phyloP scores from a whole-genome alignment of 139 green algal species.

The Picochlorum sp. region DNA sequence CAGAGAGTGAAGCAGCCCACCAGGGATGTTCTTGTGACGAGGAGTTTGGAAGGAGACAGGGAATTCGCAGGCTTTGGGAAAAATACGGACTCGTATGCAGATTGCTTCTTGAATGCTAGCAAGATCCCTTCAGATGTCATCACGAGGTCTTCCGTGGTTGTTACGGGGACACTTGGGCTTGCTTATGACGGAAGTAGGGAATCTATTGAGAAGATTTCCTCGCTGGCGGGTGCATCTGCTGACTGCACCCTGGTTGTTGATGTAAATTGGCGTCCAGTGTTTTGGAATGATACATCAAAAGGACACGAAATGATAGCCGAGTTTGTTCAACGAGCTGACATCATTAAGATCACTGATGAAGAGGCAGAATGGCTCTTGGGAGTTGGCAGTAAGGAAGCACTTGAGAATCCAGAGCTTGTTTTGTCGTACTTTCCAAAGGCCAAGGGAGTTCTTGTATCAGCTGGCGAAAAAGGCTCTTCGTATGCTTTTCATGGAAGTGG shows the following conservation, averaged over 20 bases:
- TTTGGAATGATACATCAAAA: constrained; percentile 51
- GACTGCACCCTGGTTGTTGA: constrained; percentile 60
- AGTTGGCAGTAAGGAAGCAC: constrained; percentile 38
- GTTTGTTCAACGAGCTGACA: constrained; percentile 47
- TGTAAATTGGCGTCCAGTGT: constrained; percentile 88
- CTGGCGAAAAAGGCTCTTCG: constrained; percentile 56
- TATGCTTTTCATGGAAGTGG: constrained; percentile 56
- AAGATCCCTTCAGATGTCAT: constrained; percentile 55
- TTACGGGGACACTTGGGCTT: constrained; percentile 76
- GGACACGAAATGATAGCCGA: constrained; percentile 23
- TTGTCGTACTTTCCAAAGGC: constrained; percentile 38
- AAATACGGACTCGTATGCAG: constrained; percentile 53
- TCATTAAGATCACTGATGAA: constrained; percentile 80
- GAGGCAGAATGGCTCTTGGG: constrained; percentile 76
- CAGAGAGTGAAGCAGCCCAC: constrained; percentile 55
- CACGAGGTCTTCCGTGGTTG: constrained; percentile 49
- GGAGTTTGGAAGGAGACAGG: constrained; percentile 57
- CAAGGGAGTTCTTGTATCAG: constrained; percentile 68
- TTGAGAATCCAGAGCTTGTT: constrained; percentile 37
- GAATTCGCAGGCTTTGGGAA: constrained; percentile 75
- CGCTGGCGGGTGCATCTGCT: constrained; percentile 10
- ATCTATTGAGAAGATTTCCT: constrained; percentile 50
- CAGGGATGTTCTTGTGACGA: constrained; percentile 72
- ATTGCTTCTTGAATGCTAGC: constrained; percentile 58
- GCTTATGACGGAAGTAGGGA: constrained; percentile 47